Base-by-base conservation (phyloP, 2,329 filamentous ascomycete genomes). In the Cytospora schulzeri region DNA sequence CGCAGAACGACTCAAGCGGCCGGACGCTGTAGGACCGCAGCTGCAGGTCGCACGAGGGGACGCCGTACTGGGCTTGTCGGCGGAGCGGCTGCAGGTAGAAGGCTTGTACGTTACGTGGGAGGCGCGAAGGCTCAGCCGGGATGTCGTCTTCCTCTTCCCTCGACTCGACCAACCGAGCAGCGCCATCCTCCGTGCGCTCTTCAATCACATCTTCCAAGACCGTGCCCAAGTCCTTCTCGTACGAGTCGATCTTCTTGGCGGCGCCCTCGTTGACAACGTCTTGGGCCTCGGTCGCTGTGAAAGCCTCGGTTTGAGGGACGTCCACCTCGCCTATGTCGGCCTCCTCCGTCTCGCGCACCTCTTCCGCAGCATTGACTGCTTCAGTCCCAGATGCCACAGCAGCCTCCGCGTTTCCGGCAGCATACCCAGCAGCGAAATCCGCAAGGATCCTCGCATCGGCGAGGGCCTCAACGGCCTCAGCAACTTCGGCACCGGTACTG, bases 1-100 rank as follows among this genome's bases (percentile, higher is more conserved):
- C 95, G 77, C 90, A 85, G 75, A 96, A 97, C 80, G 97, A 93
- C 72, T 97, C 92, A 65, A 99, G 87, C 70, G 96, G 95, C 66
- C 93, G 92, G 41, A 93, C 82, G 72, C 86, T 93, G 83, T 92
- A 99, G 38, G 94, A 97, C 70, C 95, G 92, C 57, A 99, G 81
- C 76, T 99, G 95, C 38, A 99, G 88, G 76, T 97, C 90, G 80
- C 92, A 96, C 14, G 91, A 88, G 15, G 93, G 93, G 41, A 97
- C 85, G 59, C 92, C 92, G 74, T 91, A 88, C 72, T 88, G 78
- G 54, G 91, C 83, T 73, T 87, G 81, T 68, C 91, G 89, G 71
- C 91, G 91, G 59, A 98, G 83, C 19, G 95, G 94, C 68, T 89
- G 87, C 57, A 97, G 85, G 77, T 96, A 95, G 53, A 96, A 82